Evolutionary conservation across 106 monocot species (phyloP), one percentile per base, ranked within the genome.

Genomic region (Hemerocallis citrina): DNA sequence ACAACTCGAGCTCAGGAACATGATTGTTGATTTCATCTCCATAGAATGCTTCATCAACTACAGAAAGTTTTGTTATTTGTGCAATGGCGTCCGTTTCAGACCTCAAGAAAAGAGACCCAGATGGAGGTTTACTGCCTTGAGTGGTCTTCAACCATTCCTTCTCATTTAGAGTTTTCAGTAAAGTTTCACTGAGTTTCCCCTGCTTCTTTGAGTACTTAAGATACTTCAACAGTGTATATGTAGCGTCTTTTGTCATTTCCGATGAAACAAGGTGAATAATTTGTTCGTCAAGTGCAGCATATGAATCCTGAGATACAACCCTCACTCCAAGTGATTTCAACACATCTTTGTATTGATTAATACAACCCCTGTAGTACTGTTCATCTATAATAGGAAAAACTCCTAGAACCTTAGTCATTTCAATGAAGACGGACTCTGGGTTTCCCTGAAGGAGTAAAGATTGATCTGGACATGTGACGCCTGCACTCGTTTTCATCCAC

Each of bases 101-200:
- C 71, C 31, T 44, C 29, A 40, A 24, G 1, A 80, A 46, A 51
- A 80, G 38, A 4, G 75, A 62, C 11, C 52, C 71, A 54, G 7
- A 36, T 6, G 80, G 75, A 49, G 55, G 32, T 25, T 16, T 41
- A 20, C 41, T 62, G 4, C 75, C 75, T 16, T 20, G 17, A 8
- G 31, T 24, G 17, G 70, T 74, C 50, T 71, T 75, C 32, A 80
- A 14, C 80, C 81, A 81, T 20, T 4, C n/a, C n/a, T n/a, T n/a
- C n/a, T n/a, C n/a, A n/a, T n/a, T n/a, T n/a, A n/a, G n/a, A n/a
- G n/a, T n/a, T n/a, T n/a, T n/a, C n/a, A n/a, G n/a, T n/a, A n/a
- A n/a, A n/a, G n/a, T n/a, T n/a, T n/a, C n/a, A n/a, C n/a, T n/a
- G n/a, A n/a, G n/a, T n/a, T n/a, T n/a, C n/a, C n/a, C n/a, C n/a